Base-by-base conservation (phyloP, 1,139 yeast genomes). In the Taiozyma sp. region DNA sequence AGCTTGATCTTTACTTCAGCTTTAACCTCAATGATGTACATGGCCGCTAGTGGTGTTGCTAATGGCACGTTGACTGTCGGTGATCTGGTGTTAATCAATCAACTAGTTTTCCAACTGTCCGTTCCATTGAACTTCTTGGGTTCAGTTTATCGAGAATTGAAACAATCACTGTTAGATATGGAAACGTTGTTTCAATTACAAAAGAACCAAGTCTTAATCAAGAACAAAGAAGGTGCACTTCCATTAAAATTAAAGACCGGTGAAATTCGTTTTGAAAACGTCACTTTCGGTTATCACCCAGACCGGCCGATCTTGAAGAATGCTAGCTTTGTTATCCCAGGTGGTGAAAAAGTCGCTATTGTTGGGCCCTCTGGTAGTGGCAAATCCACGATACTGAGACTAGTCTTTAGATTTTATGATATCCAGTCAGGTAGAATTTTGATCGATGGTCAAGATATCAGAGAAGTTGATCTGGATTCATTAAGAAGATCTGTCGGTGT, bases 331-430 rank as follows among this genome's bases (percentile, higher is more conserved):
- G 81, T 84, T 1, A 88, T 95, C 48, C 97, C 97, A 4, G 90
- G 96, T 2, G 99, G 99, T 4, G 70, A 84, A 57, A 88, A 88
- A 61, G 93, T 91, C 16, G 98, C 97, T 3, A 80, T 92, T 62
- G 98, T 92, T 10, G 98, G 98, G 0, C 96, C 97, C 0, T 84
- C 95, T 24, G 98, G 98, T 2, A 84, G 93, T 61, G 99, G 99
- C 38, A 93, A 93, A 69, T 90, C 97, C 0, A 95, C 99, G 0
- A 81, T 93, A 39, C 71, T 93, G 59, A 76, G 93, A 61, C 74
- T 95, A 38, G 84, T 90, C 0, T 93, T 92, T 71, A 74, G 99
- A 63, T 92, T 92, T 66, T 93, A 91, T 67, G 99, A 93, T 63
- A 87, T 89, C 3, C 76, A 78, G 45, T 70, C 74, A 38, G 99